These are phyloP conservation scores for Solanum hybrid DNA, from an alignment of 305 asterid genomes.

Conservation along the genomic window DNA sequence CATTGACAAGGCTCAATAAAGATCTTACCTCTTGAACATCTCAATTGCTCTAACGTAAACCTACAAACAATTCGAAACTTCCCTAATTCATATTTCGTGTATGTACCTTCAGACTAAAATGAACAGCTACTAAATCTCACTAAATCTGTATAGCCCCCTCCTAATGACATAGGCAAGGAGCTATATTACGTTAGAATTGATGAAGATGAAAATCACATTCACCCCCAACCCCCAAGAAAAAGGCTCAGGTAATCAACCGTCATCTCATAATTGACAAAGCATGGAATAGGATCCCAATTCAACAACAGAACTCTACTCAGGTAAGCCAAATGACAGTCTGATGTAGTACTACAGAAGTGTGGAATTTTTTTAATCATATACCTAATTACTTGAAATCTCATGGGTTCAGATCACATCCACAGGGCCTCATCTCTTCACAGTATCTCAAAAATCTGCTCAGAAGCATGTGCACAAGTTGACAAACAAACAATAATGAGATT, in stretches of 20 bases:
- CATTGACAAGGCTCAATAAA: background rate
- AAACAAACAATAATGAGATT: background rate
- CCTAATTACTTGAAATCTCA: background rate
- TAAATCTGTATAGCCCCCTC: background rate
- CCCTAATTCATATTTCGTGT: background rate
- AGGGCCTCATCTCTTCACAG: conserved; percentile 34
- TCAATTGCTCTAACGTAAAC: background rate
- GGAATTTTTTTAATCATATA: background rate
- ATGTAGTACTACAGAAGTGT: background rate
- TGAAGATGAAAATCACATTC: background rate
- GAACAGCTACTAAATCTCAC: background rate
- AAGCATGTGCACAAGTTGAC: background rate
- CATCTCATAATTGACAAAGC: background rate
- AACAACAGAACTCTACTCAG: background rate
- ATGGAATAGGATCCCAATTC: background rate
- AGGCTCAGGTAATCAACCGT: background rate
- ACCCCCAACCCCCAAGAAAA: background rate
- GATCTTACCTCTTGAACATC: background rate
- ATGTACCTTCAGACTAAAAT: background rate
- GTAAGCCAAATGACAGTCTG: background rate
- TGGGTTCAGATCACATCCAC: conserved; percentile 5
- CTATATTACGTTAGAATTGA: background rate
- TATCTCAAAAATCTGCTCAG: conserved; percentile 79
- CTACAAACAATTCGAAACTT: background rate
- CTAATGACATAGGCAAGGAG: background rate